Conservation (phyloP, 139 green algal genomes). For the Chlamydomonas urium region DNA sequence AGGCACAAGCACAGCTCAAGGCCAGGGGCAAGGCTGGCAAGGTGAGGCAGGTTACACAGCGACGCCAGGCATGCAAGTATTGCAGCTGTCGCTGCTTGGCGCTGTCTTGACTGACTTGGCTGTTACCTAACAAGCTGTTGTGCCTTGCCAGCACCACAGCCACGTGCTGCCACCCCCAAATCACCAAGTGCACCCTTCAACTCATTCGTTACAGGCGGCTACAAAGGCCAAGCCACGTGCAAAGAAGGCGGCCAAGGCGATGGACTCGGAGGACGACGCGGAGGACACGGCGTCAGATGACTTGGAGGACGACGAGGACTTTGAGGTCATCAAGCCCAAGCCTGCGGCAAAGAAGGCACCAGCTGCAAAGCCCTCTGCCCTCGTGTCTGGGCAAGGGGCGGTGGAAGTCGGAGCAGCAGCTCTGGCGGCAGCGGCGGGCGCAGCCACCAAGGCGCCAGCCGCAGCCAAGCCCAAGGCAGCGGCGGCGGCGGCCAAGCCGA, state of each 20-base stretch:
- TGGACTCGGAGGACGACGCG: not conserved
- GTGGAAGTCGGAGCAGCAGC: not conserved
- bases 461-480: slow-evolving; percentile 23
- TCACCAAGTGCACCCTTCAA: no score
- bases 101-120: no score
- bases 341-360: slow-evolving; percentile 15
- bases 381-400: slow-evolving; percentile 31
- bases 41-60: not conserved
- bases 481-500: not conserved
- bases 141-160: no score
- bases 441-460: slow-evolving; percentile 8
- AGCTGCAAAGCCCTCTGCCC: slow-evolving; percentile 21
- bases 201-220: no score
- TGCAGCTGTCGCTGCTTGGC: no score
- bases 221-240: slow-evolving; percentile 9
- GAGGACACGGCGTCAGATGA: slow-evolving; percentile 17
- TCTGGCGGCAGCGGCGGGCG: not conserved
- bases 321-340: slow-evolving; percentile 22
- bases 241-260: slow-evolving; percentile 24
- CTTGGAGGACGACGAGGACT: slow-evolving; percentile 25
- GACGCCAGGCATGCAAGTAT: not conserved
- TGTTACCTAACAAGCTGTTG: no score
- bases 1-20: slow-evolving; percentile 11
- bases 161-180: no score
- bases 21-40: slow-evolving; percentile 16